Evolutionary conservation across 257 asterid genomes (phyloP), one percentile per base, ranked within the genome.

Genomic region (Datura wrightii): DNA sequence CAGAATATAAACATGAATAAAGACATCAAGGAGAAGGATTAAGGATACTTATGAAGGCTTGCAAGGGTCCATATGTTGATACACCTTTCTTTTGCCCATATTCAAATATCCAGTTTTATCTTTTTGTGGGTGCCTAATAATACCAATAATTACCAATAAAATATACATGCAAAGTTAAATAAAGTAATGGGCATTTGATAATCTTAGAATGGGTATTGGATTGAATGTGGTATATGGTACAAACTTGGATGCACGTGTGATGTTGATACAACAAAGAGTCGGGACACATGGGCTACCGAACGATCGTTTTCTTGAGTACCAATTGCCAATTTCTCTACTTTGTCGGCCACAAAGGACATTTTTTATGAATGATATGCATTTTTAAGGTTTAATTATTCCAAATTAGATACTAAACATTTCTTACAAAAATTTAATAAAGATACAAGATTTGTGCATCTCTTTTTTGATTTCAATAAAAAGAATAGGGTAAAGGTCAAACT

Each of bases 231-330:
- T 24, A 24, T 24, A 24, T 15, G 52, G 78, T 67, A 67, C 52
- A 58, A 31, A 76, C 48, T 76, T 50, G 62, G 62, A 76, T 52
- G 82, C 82, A 90, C 93, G 91, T 88, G 93, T 82, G 89, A 85
- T 83, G 85, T 58, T 87, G 85, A 85, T 79, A 31, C 14, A 87
- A 85, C 71, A 85, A 79, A 84, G 84, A 48, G 87, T 84, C 83
- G 86, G 80, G 62, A 83, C 63, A 76, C 82, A 19, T 37, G 63
- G 82, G 82, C 44, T 74, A 50, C 24, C 44, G 85, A 87, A 79
- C 84, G 72, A 67, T 88, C 88, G 52, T 82, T 89, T 85, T 90
- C 90, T 79, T 4, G 52, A 89, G 63, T 31, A 76, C 82, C 24
- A 36, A 86, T 85, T 78, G 89, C 84, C 89, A 76, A 50, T 76